These are phyloP conservation scores for Anthracocystis walkeri DNA, from an alignment of 1,284 basidiomycete genomes.

Conservation along the genomic window DNA sequence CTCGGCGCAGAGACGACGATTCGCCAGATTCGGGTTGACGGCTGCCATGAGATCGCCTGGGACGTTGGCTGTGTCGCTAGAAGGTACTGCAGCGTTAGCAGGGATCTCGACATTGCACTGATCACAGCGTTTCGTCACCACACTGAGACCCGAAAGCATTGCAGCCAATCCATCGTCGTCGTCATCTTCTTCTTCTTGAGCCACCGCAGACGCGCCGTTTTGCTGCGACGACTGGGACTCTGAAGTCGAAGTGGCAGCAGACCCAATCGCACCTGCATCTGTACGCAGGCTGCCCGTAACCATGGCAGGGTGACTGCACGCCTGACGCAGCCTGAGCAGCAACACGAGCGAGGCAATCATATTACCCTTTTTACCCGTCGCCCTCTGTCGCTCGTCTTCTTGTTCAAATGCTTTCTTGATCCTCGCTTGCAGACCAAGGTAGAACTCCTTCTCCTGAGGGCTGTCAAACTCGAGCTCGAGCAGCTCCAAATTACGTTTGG, in stretches of 20 bases:
- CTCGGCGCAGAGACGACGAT: conserved; percentile 47
- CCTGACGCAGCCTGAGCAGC: conserved; percentile 87
- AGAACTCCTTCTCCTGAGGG: conserved; percentile 82
- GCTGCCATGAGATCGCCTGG: conserved; percentile 35
- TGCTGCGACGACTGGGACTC: conserved; percentile 1
- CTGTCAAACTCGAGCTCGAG: conserved; percentile 73
- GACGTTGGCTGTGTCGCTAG: background rate
- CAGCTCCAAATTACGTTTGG: conserved; percentile 79
- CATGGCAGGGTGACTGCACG: conserved; percentile 64
- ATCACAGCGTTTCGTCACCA: conserved; percentile 69
- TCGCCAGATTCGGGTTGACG: conserved; percentile 15
- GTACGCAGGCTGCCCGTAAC: conserved; percentile 38
- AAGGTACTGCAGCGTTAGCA: background rate
- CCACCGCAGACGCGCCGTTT: background rate
- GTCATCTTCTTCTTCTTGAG: conserved; percentile 24
- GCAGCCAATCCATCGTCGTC: conserved; percentile 79
- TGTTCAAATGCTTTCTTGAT: conserved; percentile 77
- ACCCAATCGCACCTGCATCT: conserved; percentile 40
- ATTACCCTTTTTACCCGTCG: conserved; percentile 74
- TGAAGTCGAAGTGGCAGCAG: conserved; percentile 9
- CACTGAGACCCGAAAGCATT: conserved; percentile 77
- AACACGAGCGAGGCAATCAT: conserved; percentile 88
- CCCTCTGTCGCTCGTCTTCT: conserved; percentile 62
- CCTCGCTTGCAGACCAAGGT: conserved; percentile 80
- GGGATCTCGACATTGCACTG: conserved; percentile 49